phyloP scores from a whole-genome alignment of 78 protist species.

The Bodo saltans region DNA sequence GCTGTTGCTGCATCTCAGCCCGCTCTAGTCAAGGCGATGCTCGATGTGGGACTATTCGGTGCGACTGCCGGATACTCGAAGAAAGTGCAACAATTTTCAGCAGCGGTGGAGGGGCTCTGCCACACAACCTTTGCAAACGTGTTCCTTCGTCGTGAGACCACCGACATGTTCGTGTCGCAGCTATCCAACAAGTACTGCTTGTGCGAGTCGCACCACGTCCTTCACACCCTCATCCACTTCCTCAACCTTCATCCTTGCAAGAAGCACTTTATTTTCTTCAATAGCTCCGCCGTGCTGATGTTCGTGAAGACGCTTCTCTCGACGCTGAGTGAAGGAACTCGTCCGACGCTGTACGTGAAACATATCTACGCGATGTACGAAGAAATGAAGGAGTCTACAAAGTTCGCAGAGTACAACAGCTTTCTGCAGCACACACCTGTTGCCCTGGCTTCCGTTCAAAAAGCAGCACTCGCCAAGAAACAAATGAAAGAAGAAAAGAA shows the following conservation, averaged over 20 bases:
- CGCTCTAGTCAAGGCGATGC: too few relatives aligned
- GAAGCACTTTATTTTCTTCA: conserved; percentile 21
- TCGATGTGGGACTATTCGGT: not conserved
- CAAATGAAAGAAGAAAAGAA: too few relatives aligned
- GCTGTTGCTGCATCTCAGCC: too few relatives aligned
- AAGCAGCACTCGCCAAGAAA: not conserved
- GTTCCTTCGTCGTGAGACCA: not conserved
- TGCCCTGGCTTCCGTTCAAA: not conserved
- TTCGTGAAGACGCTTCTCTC: not conserved
- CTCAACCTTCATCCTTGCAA: not conserved
- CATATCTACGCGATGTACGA: not conserved
- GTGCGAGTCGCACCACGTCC: not conserved
- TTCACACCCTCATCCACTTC: not conserved
- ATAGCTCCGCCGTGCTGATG: not conserved
- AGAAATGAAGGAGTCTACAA: not conserved
- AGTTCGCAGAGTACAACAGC: not conserved
- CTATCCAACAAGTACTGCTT: not conserved
- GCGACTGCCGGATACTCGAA: conserved; percentile 15
- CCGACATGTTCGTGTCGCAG: not conserved
- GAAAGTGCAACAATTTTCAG: too few relatives aligned
- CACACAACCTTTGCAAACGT: not conserved
- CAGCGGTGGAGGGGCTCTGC: not conserved
- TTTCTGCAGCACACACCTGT: not conserved
- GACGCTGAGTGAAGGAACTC: not conserved
- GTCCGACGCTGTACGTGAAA: not conserved